Percentiles rank a stretch among this genome's conserved stretches.
Evolutionary conservation across 108 stramenopile genomes (phyloP).

Genomic region (Fragilariopsis cylindrus): DNA sequence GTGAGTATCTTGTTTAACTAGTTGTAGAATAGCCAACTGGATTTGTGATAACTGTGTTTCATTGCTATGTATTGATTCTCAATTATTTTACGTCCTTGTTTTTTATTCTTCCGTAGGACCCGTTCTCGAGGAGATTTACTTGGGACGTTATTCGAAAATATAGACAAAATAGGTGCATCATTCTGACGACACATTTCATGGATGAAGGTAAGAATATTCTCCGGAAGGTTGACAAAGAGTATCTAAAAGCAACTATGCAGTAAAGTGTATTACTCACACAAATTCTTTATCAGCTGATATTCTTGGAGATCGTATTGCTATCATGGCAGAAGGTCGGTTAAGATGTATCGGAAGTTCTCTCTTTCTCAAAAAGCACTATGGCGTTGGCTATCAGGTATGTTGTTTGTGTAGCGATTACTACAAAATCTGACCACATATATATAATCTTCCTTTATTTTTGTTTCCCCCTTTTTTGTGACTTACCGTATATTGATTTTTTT

Average conservation of each 20-base stretch:
- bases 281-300: conserved; percentile 70
- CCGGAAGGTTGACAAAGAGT: neutral
- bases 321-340: conserved; percentile 93
- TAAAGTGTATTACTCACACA: neutral
- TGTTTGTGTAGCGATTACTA: too few species aligned
- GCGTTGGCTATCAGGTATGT: conserved; percentile 74
- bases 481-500: too few species aligned
- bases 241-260: too few species aligned
- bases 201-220: conserved; percentile 49
- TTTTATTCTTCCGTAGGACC: conserved; percentile 48
- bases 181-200: conserved; percentile 98
- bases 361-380: conserved; percentile 92
- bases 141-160: conserved; percentile 86
- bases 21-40: neutral
- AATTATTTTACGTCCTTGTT: neutral
- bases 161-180: conserved; percentile 79
- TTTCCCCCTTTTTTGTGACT: too few species aligned
- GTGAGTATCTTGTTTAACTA: neutral
- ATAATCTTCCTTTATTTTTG: too few species aligned
- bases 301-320: conserved; percentile 93
- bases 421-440: too few species aligned
- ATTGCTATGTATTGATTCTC: neutral
- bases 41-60: neutral
- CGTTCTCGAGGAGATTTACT: conserved; percentile 82
- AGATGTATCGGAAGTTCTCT: conserved; percentile 85